phyloP scores from a whole-genome alignment of 306 rosid species.

The Lotus japonicus region DNA sequence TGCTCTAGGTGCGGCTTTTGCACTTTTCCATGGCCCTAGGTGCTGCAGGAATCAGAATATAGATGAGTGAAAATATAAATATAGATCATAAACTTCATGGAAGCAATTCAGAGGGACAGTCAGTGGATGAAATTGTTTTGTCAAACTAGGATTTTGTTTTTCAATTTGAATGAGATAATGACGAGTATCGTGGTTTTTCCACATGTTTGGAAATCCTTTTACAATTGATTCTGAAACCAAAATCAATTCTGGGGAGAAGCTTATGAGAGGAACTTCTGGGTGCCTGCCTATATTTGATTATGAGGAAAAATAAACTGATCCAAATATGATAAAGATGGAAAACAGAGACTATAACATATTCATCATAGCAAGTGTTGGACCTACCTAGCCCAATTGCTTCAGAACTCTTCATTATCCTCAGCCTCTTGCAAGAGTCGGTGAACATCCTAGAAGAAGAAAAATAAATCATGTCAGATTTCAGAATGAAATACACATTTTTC shows the following conservation, averaged over 20 bases:
- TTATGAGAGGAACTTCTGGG: too few relatives aligned
- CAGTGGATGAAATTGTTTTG: neutral
- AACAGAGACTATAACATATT: neutral
- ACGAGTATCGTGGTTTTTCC: neutral
- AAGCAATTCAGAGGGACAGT: neutral
- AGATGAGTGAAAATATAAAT: neutral
- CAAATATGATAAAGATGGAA: too few relatives aligned
- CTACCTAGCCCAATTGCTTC: constrained; percentile 92
- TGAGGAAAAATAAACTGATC: too few relatives aligned
- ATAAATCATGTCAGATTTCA: neutral
- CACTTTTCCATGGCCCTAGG: constrained; percentile 92
- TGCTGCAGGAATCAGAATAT: constrained; percentile 45
- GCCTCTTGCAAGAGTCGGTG: constrained; percentile 74
- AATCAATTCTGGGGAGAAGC: too few relatives aligned
- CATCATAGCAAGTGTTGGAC: neutral
- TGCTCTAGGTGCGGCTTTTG: constrained; percentile 51
- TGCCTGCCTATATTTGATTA: too few relatives aligned
- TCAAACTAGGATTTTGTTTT: neutral
- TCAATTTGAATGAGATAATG: neutral
- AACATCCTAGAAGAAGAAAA: constrained; percentile 67
- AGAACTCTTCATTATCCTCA: constrained; percentile 97
- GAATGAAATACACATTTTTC: neutral
- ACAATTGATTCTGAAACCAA: too few relatives aligned
- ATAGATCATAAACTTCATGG: neutral
- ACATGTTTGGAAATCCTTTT: too few relatives aligned